Evolutionary conservation across 352 stramenopile species (phyloP).

Genomic region (Peronosclerospora sorghi): DNA sequence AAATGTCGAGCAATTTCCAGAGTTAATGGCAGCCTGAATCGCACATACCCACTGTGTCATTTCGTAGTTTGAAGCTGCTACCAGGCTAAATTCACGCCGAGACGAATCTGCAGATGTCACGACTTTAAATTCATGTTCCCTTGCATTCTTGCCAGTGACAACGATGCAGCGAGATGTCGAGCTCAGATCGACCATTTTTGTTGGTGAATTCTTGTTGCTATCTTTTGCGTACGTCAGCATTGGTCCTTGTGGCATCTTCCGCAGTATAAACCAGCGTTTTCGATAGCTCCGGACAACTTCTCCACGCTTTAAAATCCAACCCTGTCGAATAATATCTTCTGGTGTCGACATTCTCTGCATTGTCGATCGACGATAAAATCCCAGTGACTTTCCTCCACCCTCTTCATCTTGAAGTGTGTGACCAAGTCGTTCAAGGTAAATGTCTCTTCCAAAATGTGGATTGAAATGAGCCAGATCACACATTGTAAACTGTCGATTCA

Average conservation of each 20-base stretch:
- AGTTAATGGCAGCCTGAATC: conserved; percentile 76
- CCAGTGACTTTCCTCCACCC: conserved; percentile 40
- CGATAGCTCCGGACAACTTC: conserved; percentile 70
- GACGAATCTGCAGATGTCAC: conserved; percentile 65
- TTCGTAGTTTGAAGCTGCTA: conserved; percentile 60
- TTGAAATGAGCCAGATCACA: conserved; percentile 54
- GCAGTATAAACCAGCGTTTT: conserved; percentile 73
- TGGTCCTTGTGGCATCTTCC: conserved; percentile 59
- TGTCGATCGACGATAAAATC: conserved; percentile 56
- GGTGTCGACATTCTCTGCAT: conserved; percentile 41
- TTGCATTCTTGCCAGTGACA: conserved; percentile 34
- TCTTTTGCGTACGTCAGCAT: conserved; percentile 75
- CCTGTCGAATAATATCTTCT: conserved; percentile 37
- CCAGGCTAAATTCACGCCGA: conserved; percentile 49
- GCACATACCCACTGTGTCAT: conserved; percentile 75
- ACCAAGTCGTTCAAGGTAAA: conserved; percentile 62
- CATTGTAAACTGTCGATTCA: conserved; percentile 44
- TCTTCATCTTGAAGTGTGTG: conserved; percentile 49
- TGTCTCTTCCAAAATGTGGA: conserved; percentile 49
- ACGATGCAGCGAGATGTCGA: conserved; percentile 66
- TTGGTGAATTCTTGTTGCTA: conserved; percentile 27
- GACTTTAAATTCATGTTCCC: conserved; percentile 70
- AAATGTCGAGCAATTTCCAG: conserved; percentile 63
- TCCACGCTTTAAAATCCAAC: conserved; percentile 71
- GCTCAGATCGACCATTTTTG: conserved; percentile 67